Conservation (phyloP, 805 yeast species). For the Candida manassasensis region DNA sequence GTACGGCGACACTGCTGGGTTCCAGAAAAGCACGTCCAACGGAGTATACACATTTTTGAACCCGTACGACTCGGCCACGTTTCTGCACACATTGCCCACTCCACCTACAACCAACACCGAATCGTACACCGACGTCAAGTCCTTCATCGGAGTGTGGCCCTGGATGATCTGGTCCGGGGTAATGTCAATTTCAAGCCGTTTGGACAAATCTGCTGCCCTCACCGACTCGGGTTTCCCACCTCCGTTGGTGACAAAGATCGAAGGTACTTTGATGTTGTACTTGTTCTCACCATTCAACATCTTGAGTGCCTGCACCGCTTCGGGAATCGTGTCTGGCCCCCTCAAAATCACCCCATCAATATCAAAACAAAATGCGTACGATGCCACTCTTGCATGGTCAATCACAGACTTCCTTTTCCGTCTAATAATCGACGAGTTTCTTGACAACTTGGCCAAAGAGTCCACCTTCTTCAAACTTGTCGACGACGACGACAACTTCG, state of each 20-base stretch:
- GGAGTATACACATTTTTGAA: constrained; percentile 81
- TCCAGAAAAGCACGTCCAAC: constrained; percentile 77
- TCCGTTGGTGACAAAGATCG: constrained; percentile 84
- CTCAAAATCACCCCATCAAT: constrained; percentile 87
- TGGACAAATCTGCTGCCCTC: constrained; percentile 66
- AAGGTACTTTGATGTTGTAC: constrained; percentile 75
- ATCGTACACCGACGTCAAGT: constrained; percentile 59
- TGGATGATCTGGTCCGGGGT: constrained; percentile 80
- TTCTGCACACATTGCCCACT: constrained; percentile 75
- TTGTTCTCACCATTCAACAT: constrained; percentile 73
- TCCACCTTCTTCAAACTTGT: constrained; percentile 40
- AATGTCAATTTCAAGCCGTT: constrained; percentile 55
- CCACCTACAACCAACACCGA: constrained; percentile 89
- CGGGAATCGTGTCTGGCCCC: constrained; percentile 81
- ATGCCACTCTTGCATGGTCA: constrained; percentile 70
- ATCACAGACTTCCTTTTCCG: constrained; percentile 49
- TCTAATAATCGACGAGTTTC: constrained; percentile 42
- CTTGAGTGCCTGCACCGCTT: constrained; percentile 68
- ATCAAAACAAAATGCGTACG: constrained; percentile 88
- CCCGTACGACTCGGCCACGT: constrained; percentile 80
- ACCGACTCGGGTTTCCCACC: constrained; percentile 81
- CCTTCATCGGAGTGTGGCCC: constrained; percentile 93
- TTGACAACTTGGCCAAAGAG: constrained; percentile 40
- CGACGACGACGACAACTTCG: constrained; percentile 29
- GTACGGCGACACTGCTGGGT: constrained; percentile 82